phyloP scores from a whole-genome alignment of 106 monocot genomes.

The Acorus calamus region DNA sequence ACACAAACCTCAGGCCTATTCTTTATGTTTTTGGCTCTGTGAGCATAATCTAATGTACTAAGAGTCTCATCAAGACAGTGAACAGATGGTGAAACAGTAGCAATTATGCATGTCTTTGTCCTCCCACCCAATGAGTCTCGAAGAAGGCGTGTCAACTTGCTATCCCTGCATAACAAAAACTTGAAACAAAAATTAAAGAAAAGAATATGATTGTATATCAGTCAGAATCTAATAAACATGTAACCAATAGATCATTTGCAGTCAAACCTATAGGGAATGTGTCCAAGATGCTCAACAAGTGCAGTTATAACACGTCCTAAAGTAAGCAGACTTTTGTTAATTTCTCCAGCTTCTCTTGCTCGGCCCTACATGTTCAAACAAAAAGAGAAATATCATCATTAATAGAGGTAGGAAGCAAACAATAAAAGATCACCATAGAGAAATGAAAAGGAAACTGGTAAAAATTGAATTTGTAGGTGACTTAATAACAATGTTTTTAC shows the following conservation, averaged over 20 bases:
- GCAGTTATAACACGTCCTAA: slow-evolving; percentile 97
- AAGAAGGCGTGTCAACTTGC: slow-evolving; percentile 86
- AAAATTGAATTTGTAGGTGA: not conserved
- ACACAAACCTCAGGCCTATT: slow-evolving; percentile 82
- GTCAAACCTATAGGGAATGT: slow-evolving; percentile 77
- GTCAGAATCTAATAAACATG: not conserved
- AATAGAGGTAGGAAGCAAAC: not conserved
- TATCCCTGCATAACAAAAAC: slow-evolving; percentile 57
- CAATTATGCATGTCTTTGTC: slow-evolving; percentile 99
- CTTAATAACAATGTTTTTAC: slow-evolving; percentile 19
- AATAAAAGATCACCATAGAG: not conserved
- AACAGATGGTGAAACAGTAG: slow-evolving; percentile 96
- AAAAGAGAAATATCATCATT: not conserved
- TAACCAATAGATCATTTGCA: not conserved
- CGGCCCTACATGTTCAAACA: slow-evolving; percentile 47
- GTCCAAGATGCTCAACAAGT: slow-evolving; percentile 96
- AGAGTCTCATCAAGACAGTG: slow-evolving; percentile 95
- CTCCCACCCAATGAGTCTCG: slow-evolving; percentile 96
- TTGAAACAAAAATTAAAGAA: not conserved
- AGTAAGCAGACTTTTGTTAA: slow-evolving; percentile 96
- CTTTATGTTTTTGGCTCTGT: slow-evolving; percentile 96
- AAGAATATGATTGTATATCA: not conserved
- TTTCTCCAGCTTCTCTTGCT: slow-evolving; percentile 98
- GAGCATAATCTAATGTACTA: slow-evolving; percentile 98
- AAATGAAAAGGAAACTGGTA: not conserved